Conservation (phyloP, 129 eudicot genomes). For the Arctium minus region DNA sequence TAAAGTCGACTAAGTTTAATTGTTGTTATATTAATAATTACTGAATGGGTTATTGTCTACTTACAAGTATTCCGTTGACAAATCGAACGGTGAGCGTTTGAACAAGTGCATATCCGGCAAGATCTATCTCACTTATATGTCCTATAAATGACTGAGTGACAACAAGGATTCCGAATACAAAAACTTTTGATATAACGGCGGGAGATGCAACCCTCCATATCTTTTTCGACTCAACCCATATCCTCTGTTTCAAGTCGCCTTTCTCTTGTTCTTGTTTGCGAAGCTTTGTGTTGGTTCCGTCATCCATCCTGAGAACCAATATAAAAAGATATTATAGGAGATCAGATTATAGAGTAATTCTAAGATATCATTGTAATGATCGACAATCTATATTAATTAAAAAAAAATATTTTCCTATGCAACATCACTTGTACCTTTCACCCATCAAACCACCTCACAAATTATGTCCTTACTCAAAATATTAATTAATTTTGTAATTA, state of each 20-base stretch:
- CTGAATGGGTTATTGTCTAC: not conserved
- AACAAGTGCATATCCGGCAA: not conserved
- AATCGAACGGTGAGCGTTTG: not conserved
- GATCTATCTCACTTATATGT: constrained; percentile 20
- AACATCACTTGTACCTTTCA: too few relatives aligned
- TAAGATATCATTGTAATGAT: too few relatives aligned
- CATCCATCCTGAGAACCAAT: not conserved
- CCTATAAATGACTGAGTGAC: constrained; percentile 49
- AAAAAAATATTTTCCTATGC: too few relatives aligned
- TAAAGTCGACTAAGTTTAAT: too few relatives aligned
- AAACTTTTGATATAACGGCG: not conserved
- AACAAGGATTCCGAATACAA: constrained; percentile 36
- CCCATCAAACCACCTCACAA: not conserved
- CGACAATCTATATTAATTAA: not conserved
- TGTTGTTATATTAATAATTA: too few relatives aligned
- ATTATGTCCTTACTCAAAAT: not conserved
- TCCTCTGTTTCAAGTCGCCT: not conserved
- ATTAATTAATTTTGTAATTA: not conserved
- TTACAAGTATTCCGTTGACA: not conserved
- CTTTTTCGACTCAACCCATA: constrained; percentile 36
- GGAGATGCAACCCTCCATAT: constrained; percentile 46
- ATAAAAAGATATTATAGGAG: too few relatives aligned
- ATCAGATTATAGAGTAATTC: not conserved
- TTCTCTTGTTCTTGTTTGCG: not conserved
- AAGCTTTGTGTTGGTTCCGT: not conserved